Evolutionary conservation across 139 green algal species (phyloP).

Genomic region (Cymbomonas tetramitiformis): DNA sequence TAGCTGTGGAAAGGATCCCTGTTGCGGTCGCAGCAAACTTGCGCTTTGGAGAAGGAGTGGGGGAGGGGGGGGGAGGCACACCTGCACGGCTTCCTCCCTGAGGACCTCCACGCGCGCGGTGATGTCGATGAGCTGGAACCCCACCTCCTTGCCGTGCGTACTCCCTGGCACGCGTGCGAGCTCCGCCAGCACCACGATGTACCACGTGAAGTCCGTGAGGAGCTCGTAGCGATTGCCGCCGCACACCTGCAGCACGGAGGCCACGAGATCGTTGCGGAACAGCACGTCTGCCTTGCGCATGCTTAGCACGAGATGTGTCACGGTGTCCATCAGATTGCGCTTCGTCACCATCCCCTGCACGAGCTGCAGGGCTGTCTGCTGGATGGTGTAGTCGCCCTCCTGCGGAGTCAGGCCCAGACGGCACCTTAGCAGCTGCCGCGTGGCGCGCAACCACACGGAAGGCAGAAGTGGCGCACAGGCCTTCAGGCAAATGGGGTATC

Average conservation of each 20-base stretch:
- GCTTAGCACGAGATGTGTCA: conserved; percentile 1
- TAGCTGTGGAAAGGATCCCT: too few species aligned
- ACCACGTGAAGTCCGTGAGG: conserved; percentile 33
- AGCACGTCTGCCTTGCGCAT: conserved; percentile 4
- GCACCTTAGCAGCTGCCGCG: too few species aligned
- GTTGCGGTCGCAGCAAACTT: too few species aligned
- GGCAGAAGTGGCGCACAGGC: too few species aligned
- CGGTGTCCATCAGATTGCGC: conserved; percentile 12
- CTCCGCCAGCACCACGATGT: conserved; percentile 23
- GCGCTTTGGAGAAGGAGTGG: too few species aligned
- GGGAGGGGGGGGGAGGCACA: too few species aligned
- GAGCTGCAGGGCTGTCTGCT: conserved; percentile 11
- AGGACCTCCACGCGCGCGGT: conserved; percentile 15
- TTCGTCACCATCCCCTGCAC: conserved; percentile 12
- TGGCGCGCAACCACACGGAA: too few species aligned
- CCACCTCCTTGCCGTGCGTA: conserved; percentile 19
- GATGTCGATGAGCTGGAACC: conserved; percentile 29
- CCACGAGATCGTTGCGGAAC: conserved; percentile 24
- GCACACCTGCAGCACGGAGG: conserved; percentile 25
- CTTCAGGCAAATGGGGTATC: too few species aligned
- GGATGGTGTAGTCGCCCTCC: conserved; percentile 16
- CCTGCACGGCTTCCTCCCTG: conserved; percentile 15
- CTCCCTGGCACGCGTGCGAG: conserved; percentile 17
- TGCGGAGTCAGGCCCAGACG: too few species aligned
- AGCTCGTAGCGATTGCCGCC: conserved; percentile 23